Percentiles rank a stretch among this genome's conserved stretches.
phyloP scores from a whole-genome alignment of 1,284 basidiomycete genomes.

The Ceratorhiza oryzae-sativae region DNA sequence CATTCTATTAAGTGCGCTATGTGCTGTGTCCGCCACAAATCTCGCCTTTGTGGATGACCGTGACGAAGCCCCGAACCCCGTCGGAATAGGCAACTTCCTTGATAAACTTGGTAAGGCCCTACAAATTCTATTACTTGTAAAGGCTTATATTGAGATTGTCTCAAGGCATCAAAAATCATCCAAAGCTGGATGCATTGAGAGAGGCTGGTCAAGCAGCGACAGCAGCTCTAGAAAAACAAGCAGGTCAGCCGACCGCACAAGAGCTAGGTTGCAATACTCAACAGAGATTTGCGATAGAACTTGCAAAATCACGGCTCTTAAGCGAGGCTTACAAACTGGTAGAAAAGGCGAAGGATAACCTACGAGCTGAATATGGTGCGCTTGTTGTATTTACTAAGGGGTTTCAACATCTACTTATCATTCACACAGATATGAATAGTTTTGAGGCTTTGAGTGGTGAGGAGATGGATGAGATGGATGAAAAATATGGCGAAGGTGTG shows the following conservation, averaged over 20 bases:
- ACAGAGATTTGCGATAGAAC: background rate
- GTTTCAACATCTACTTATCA: background rate
- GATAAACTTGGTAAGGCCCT: slow-evolving; percentile 3
- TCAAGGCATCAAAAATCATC: background rate
- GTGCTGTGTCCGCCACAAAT: background rate
- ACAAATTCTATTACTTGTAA: background rate
- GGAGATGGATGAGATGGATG: background rate
- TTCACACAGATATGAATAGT: background rate
- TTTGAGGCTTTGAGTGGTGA: background rate
- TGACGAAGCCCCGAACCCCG: background rate
- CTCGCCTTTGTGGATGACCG: background rate
- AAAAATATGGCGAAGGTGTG: background rate
- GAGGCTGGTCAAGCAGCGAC: slow-evolving; percentile 5
- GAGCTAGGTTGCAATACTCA: no score
- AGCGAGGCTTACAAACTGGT: background rate
- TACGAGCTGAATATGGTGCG: slow-evolving; percentile 7
- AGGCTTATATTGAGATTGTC: background rate
- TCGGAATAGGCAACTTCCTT: background rate
- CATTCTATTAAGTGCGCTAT: background rate
- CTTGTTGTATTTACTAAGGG: background rate
- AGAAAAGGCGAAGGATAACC: slow-evolving; percentile 15
- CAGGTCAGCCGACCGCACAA: background rate
- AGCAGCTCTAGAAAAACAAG: slow-evolving; percentile 1
- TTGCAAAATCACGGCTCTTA: background rate
- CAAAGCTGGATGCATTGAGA: slow-evolving; percentile 10